Evolutionary conservation across 73 alveolate genomes (phyloP).

Genomic region (Paramecium bursaria): DNA sequence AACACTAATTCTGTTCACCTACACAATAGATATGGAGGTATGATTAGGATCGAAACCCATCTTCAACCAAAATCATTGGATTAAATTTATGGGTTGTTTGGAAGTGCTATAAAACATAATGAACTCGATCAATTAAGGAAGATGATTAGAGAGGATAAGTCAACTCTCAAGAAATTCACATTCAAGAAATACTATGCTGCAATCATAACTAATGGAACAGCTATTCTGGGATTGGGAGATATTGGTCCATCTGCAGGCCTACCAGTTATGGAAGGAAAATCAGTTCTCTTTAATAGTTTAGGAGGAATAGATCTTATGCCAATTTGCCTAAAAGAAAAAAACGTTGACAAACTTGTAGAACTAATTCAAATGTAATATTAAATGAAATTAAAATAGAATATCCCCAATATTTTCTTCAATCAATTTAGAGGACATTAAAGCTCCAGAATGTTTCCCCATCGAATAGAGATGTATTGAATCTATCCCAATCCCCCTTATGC

Average conservation of each 20-base stretch:
- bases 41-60: conserved; percentile 73
- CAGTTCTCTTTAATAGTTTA: conserved; percentile 81
- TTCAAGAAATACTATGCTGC: conserved; percentile 81
- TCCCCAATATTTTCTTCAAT: conserved; percentile 86
- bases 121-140: conserved; percentile 59
- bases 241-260: conserved; percentile 87
- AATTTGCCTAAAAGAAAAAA: conserved; percentile 77
- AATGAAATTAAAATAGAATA: conserved; percentile 1
- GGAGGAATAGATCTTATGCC: conserved; percentile 81
- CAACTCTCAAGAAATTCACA: conserved; percentile 70
- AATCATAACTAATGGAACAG: conserved; percentile 85
- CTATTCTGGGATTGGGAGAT: conserved; percentile 85
- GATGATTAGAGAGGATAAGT: conserved; percentile 72
- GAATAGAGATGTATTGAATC: conserved; percentile 77
- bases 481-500: conserved; percentile 84
- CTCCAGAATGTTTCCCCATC: conserved; percentile 85
- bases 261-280: conserved; percentile 93
- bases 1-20: conserved; percentile 72
- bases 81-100: conserved; percentile 64
- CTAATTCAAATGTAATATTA: conserved; percentile 10
- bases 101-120: conserved; percentile 68
- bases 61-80: conserved; percentile 66
- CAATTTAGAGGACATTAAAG: conserved; percentile 88
- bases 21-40: conserved; percentile 76
- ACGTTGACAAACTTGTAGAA: conserved; percentile 59